Conservation (phyloP, 768 basidiomycete genomes). For the Boletus coccyginus region DNA sequence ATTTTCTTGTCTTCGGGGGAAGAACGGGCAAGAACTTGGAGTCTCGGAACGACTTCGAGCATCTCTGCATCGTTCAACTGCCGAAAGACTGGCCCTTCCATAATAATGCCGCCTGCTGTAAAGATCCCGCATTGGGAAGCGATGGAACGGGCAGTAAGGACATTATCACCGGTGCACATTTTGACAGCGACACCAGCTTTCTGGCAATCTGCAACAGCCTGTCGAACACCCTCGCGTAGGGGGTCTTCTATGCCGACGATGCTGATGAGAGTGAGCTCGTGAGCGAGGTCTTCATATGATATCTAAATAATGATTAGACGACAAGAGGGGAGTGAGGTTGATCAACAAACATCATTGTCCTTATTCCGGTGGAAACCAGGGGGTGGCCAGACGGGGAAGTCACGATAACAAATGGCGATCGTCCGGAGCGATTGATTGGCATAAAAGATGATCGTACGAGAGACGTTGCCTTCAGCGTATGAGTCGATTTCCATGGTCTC, state of each 20-base stretch:
- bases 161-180: conserved; percentile 99
- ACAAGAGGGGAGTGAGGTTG: neutral
- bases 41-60: conserved; percentile 80
- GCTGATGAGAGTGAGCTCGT: conserved; percentile 78
- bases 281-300: conserved; percentile 64
- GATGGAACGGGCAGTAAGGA: conserved; percentile 93
- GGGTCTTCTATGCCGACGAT: conserved; percentile 98
- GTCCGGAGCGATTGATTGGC: conserved; percentile 95
- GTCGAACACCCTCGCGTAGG: conserved; percentile 81
- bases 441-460: conserved; percentile 94
- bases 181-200: conserved; percentile 90
- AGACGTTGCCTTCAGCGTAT: conserved; percentile 76
- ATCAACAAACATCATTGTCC: conserved; percentile 52
- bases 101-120: conserved; percentile 89
- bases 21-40: conserved; percentile 96
- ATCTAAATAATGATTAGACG: conserved; percentile 42
- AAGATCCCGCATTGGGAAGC: conserved; percentile 96
- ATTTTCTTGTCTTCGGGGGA: conserved; percentile 97
- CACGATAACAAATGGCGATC: conserved; percentile 90
- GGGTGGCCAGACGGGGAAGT: conserved; percentile 87
- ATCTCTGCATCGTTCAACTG: conserved; percentile 67
- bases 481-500: conserved; percentile 62
- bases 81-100: conserved; percentile 96
- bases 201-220: conserved; percentile 86
- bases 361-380: conserved; percentile 36